Percentiles rank a stretch among this genome's conserved stretches.
Conservation (phyloP, 768 basidiomycete species). For the Russula virescens region DNA sequence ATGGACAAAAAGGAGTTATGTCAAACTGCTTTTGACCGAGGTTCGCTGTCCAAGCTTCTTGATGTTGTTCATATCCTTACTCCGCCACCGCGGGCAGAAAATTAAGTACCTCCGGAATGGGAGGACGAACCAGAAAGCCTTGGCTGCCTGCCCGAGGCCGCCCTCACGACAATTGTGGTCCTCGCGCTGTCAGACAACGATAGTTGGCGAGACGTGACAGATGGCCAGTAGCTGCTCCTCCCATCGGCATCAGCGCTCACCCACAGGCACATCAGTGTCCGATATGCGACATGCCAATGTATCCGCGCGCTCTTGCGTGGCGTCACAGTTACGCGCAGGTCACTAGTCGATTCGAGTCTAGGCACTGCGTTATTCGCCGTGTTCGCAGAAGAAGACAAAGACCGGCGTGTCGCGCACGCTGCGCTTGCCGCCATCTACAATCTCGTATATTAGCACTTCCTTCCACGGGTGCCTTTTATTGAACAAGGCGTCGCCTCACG, state of each 20-base stretch:
- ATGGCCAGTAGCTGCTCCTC: constrained; percentile 49
- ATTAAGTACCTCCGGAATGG: constrained; percentile 42
- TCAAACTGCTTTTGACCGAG: constrained; percentile 60
- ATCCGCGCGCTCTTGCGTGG: constrained; percentile 74
- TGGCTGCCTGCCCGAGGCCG: constrained; percentile 61
- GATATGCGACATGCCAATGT: constrained; percentile 84
- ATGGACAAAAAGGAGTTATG: constrained; percentile 64
- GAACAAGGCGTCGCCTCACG: constrained; percentile 62
- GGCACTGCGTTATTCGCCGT: constrained; percentile 65
- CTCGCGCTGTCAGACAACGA: constrained; percentile 69
- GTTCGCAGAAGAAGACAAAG: constrained; percentile 55
- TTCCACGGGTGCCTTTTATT: constrained; percentile 64
- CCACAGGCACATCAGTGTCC: constrained; percentile 64
- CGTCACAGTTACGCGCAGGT: constrained; percentile 76
- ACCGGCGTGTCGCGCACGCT: constrained; percentile 62
- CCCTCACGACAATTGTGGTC: constrained; percentile 64
- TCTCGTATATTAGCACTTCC: constrained; percentile 81
- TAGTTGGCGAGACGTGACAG: constrained; percentile 62
- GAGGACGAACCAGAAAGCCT: constrained; percentile 62
- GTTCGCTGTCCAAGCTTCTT: constrained; percentile 53
- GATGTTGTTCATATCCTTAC: constrained; percentile 49
- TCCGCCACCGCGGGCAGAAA: constrained; percentile 30
- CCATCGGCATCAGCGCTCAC: constrained; percentile 49
- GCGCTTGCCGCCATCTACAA: constrained; percentile 78
- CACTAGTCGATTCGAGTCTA: constrained; percentile 75